phyloP scores from a whole-genome alignment of 768 basidiomycete species.

The Fomitopsis serialis region DNA sequence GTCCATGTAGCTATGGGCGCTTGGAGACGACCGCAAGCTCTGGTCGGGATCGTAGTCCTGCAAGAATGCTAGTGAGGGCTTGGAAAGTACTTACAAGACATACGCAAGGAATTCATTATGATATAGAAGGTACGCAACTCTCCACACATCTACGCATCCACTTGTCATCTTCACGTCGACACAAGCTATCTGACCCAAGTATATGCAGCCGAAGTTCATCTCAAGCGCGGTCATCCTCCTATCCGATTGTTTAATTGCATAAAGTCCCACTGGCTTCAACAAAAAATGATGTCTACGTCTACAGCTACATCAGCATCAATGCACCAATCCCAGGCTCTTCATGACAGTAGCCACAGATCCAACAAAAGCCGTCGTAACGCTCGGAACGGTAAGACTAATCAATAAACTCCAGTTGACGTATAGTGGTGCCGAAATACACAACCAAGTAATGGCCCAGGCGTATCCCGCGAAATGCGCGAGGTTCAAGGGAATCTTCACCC shows the following conservation, averaged over 20 bases:
- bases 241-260: no score
- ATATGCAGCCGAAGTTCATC: background rate
- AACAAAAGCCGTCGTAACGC: background rate
- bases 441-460: slow-evolving; percentile 12
- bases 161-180: background rate
- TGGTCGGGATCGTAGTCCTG: no score
- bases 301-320: background rate
- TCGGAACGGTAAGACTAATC: background rate
- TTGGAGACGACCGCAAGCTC: no score
- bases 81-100: no score
- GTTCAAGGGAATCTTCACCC: background rate
- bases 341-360: background rate
- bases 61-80: no score
- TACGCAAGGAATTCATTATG: no score
- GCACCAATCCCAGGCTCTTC: background rate
- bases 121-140: no score
- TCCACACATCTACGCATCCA: no score
- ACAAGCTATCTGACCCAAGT: background rate
- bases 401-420: slow-evolving; percentile 3
- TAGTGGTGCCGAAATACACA: slow-evolving; percentile 1
- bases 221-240: no score
- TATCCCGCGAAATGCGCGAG: slow-evolving; percentile 6
- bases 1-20: no score
- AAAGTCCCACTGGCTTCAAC: no score
- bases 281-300: background rate